A percentile compares a stretch with the other conserved stretches of the same genome.
phyloP scores from a whole-genome alignment of 2,329 filamentous ascomycete species.

The Colletotrichum sp. region DNA sequence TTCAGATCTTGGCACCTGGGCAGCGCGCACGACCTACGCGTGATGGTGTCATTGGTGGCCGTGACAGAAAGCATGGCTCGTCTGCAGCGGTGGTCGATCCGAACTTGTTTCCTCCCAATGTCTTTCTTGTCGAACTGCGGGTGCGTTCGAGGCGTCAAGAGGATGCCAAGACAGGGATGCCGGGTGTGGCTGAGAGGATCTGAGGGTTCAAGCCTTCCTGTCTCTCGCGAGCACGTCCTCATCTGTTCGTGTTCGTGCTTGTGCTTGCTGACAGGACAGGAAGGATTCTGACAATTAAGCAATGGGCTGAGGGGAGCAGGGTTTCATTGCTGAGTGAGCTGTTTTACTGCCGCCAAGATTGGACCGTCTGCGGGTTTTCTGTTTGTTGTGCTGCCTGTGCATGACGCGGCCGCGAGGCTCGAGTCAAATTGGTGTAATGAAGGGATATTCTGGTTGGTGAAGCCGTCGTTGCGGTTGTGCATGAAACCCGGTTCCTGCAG shows the following conservation, averaged over 20 bases:
- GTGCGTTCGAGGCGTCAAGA: not conserved
- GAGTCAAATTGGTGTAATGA: conserved; percentile 8
- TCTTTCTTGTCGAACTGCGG: not conserved
- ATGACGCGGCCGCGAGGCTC: conserved; percentile 4
- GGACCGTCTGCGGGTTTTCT: not conserved
- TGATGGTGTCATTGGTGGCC: conserved; percentile 4
- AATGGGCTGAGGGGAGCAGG: not conserved
- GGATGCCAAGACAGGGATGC: not conserved
- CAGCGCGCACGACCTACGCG: not conserved
- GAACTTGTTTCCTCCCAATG: not conserved
- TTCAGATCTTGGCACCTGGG: conserved; percentile 9
- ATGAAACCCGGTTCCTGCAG: conserved; percentile 20
- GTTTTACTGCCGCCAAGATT: not conserved
- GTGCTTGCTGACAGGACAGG: not conserved
- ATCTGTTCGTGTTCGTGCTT: not conserved
- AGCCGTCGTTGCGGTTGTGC: not conserved
- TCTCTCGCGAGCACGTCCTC: not conserved
- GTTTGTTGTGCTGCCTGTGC: not conserved
- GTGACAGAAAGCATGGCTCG: not conserved
- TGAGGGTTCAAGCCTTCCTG: not conserved
- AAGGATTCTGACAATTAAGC: not conserved
- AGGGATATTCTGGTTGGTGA: not conserved
- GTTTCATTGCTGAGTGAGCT: not conserved
- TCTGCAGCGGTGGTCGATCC: not conserved
- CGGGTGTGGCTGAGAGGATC: not conserved